Base-by-base conservation (phyloP, 768 basidiomycete species). In the Mycena floridula region DNA sequence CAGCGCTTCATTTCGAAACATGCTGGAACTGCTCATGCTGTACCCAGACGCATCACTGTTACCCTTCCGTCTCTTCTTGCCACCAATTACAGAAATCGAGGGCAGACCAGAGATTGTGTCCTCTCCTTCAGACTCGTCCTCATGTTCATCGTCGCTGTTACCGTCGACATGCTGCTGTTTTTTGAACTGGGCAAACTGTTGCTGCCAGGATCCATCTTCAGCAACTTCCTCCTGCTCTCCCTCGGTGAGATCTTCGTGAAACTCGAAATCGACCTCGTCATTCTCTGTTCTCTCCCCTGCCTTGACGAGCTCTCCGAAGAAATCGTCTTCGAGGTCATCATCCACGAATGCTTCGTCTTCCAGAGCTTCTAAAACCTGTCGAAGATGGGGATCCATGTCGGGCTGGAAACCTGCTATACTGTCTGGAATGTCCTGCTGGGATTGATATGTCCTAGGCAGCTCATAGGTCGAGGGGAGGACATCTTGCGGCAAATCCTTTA, bases 301-400 rank as follows among this genome's bases (percentile, higher is more conserved):
- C 30, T 60, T 69, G 23, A 93, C 79, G 2, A 92, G 66, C 50
- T 85, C 76, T 9, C 66, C 67, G 48, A 92, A 92, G 60, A 90
- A 90, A 58, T 82, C 76, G 42, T 91, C 89, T 25, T 76, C 80
- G 4, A 84, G 59, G 8, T 65, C 74, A 46, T 83, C 85, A 32
- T 91, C 85, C 13, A 96, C 85, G 56, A 95, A 99, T 2, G 86
- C 93, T 48, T 95, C 92, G 54, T 99, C 94, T 48, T 98, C 96
- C 20, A 99, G 68, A 2, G 96, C 96, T 58, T 96, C 93, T 13
- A 99, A 68, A 0, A 81, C 80, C 63, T 99, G 96, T 21, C 96
- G 75, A 22, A 98, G 73, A 65, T 93, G 90, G 5, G 92, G 91
- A 59, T 99, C 89, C 89, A 99, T 89, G 57, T 95, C 90, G 1